These are phyloP conservation scores for Diacronema lutheri DNA, from an alignment of 78 protist species.

Conservation along the genomic window DNA sequence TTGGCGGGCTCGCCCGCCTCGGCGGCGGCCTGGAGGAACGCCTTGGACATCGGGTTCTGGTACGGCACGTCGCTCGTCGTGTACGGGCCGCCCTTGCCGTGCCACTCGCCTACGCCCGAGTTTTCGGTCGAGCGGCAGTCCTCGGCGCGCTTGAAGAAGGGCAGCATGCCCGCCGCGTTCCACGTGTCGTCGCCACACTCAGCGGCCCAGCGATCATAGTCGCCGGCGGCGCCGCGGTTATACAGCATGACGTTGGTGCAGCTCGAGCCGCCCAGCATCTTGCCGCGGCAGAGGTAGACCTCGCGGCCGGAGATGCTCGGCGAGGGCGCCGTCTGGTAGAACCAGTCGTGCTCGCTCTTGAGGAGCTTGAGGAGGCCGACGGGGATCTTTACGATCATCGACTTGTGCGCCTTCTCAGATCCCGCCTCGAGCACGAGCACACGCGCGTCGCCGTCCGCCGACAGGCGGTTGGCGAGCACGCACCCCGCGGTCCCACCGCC, in stretches of 20 bases:
- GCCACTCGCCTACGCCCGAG: neutral
- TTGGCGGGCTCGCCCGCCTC: neutral
- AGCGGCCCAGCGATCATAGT: constrained; percentile 24
- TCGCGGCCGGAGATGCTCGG: neutral
- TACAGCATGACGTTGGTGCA: constrained; percentile 9
- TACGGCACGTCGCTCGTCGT: neutral
- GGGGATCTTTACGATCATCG: neutral
- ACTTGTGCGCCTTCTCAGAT: neutral
- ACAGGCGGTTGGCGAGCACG: constrained; percentile 44
- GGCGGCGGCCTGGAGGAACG: neutral
- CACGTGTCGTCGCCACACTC: neutral
- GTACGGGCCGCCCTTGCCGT: neutral
- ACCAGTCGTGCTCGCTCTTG: constrained; percentile 4
- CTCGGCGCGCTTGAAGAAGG: neutral
- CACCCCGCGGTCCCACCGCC: constrained; percentile 65
- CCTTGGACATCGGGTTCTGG: neutral
- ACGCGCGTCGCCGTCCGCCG: neutral
- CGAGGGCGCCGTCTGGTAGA: neutral
- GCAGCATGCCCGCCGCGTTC: constrained; percentile 13
- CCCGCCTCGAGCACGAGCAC: constrained; percentile 56
- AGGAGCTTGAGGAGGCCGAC: neutral
- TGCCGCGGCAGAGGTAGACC: constrained; percentile 28
- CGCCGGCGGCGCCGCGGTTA: constrained; percentile 27
- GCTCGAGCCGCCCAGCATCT: constrained; percentile 23
- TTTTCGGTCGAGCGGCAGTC: too few species aligned